phyloP scores from a whole-genome alignment of 73 alveolate genomes.

The Effrenium voratum region DNA sequence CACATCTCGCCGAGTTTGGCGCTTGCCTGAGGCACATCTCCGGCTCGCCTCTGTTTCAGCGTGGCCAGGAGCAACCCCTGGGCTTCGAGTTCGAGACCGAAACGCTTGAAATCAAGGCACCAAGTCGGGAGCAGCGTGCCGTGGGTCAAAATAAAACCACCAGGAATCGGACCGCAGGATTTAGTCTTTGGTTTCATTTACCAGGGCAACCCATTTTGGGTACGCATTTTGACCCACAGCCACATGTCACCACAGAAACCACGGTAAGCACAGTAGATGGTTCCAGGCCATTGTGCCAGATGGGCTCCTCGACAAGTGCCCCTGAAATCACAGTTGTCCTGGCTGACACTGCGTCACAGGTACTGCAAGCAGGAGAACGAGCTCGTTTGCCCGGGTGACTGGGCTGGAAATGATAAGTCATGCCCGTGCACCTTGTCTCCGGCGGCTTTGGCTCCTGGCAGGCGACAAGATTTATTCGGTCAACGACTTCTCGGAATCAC shows the following conservation, averaged over 20 bases:
- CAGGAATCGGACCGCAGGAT: too few species aligned
- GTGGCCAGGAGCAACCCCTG: conserved; percentile 20
- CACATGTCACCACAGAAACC: too few species aligned
- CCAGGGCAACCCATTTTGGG: too few species aligned
- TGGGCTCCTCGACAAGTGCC: conserved; percentile 55
- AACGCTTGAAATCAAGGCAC: conserved; percentile 58
- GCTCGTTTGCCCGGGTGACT: conserved; percentile 61
- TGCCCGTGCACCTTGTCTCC: too few species aligned
- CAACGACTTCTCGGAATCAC: conserved; percentile 62
- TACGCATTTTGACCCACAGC: too few species aligned
- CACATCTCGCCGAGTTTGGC: too few species aligned
- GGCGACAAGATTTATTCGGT: conserved; percentile 82
- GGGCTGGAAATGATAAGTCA: not conserved
- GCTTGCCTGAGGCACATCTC: too few species aligned
- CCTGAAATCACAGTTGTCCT: not conserved
- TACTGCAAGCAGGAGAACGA: conserved; percentile 85
- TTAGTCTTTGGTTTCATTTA: too few species aligned
- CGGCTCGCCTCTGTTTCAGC: too few species aligned
- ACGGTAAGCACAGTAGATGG: too few species aligned
- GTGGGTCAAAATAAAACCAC: too few species aligned
- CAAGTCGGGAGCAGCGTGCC: too few species aligned
- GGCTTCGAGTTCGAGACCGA: conserved; percentile 89
- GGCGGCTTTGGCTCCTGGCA: not conserved
- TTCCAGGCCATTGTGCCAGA: conserved; percentile 41
- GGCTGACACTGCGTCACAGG: conserved; percentile 36